Base-by-base conservation (phyloP, 441 rosid species). In the Adansonia grandidieri region DNA sequence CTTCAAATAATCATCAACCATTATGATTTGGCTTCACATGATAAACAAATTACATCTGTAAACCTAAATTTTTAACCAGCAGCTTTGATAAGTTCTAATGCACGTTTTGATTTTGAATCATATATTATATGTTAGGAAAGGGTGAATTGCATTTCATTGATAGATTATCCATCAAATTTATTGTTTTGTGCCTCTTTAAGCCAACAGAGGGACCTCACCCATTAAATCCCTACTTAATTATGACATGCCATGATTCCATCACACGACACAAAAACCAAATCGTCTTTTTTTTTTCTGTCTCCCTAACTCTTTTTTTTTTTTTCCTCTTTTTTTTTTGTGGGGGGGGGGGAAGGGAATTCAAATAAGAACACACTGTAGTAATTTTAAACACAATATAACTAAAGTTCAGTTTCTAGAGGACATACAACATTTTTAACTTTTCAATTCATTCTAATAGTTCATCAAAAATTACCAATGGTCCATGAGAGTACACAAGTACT, bases 121-220 rank as follows among this genome's bases (percentile, higher is more conserved):
- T 17, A 17, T 66, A 66, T 44, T 32, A 17, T n/a, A n/a, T 2
- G 22, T 9, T 44, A 42, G 19, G 17, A 69, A 69, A 45, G 0
- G 10, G 58, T 0, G 14, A 15, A 6, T 14, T 19, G 6, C 45
- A 13, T 44, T 44, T 48, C 37, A 32, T n/a, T 60, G 40, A 44
- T 40, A 73, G 50, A 73, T 72, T 9, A 72, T 56, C 64, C 15
- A 40, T 54, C 9, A 28, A 37, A 56, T 37, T 56, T 17, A n/a
- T 40, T 54, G 50, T 40, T 56, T 40, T 17, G 4, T 20, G 42
- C 68, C 50, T 40, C 9, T 63, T 47, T 45, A 3, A 13, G 56
- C 44, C 40, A 75, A 60, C 45, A 75, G 44, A 60, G 58, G 67
- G 44, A 62, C 32, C 44, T 50, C 62, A 64, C 40, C 50, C 61